These are phyloP conservation scores for Arthrobotrys sphaeroides DNA, from an alignment of 2,329 filamentous ascomycete genomes.

Conservation along the genomic window DNA sequence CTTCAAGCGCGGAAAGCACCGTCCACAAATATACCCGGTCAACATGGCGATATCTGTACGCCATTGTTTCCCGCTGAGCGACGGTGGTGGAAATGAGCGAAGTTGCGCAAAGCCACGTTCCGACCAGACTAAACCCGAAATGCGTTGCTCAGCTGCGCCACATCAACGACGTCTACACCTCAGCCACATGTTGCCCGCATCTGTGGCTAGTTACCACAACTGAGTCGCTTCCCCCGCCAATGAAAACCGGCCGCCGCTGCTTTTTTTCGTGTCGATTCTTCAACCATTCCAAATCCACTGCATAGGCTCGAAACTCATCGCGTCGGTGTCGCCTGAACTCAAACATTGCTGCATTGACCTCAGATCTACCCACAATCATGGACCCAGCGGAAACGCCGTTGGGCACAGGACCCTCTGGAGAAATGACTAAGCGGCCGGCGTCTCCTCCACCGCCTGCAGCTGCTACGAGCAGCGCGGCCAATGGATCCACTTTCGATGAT, in stretches of 20 bases:
- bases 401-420: constrained; percentile 19
- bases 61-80: constrained; percentile 34
- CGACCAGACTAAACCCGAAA: constrained; percentile 14
- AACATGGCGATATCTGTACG: constrained; percentile 40
- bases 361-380: constrained; percentile 11
- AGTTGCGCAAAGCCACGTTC: constrained; percentile 47
- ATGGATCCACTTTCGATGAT: constrained; percentile 28
- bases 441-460: constrained; percentile 19
- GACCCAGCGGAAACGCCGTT: constrained; percentile 43
- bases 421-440: constrained; percentile 32
- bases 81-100: constrained; percentile 33
- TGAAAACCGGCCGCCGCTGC: constrained; percentile 7
- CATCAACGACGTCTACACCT: constrained; percentile 5
- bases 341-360: constrained; percentile 12
- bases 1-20: neutral
- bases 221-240: constrained; percentile 31
- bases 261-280: constrained; percentile 19
- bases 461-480: neutral
- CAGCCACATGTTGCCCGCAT: constrained; percentile 11
- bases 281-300: constrained; percentile 16
- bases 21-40: constrained; percentile 1
- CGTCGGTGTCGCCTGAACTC: constrained; percentile 35
- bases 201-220: constrained; percentile 37
- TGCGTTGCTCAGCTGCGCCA: constrained; percentile 39
- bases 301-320: neutral